A percentile compares a stretch with the other conserved stretches of the same genome.
These are phyloP conservation scores for Naumovozyma castellii DNA, from an alignment of 805 yeast genomes.

Conservation along the genomic window DNA sequence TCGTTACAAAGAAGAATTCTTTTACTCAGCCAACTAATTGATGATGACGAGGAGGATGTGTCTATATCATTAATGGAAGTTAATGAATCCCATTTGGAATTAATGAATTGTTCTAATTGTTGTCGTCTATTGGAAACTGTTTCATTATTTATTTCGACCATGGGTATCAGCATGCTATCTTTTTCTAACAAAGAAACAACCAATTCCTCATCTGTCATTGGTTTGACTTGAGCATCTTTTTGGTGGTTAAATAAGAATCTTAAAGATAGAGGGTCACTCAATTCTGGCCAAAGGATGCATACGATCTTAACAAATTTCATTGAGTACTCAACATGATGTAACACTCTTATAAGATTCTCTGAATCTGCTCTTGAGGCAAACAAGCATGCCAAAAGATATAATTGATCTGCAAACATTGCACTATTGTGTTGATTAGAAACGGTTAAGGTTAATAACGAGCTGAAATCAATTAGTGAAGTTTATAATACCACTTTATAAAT, in stretches of 20 bases:
- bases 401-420: slow-evolving; percentile 14
- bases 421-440: too few species aligned
- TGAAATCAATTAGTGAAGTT: too few species aligned
- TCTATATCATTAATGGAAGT: too few species aligned
- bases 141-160: slow-evolving; percentile 18
- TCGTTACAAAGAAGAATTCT: slow-evolving; percentile 21
- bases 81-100: background rate
- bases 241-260: slow-evolving; percentile 12
- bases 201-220: slow-evolving; percentile 25
- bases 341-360: slow-evolving; percentile 4
- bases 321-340: slow-evolving; percentile 6
- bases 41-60: too few species aligned
- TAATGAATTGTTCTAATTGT: slow-evolving; percentile 8
- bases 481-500: too few species aligned
- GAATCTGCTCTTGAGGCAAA: slow-evolving; percentile 20
- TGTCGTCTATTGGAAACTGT: slow-evolving; percentile 9
- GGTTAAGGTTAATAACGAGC: too few species aligned
- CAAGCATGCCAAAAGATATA: slow-evolving; percentile 17
- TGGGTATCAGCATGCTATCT: slow-evolving; percentile 13
- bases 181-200: slow-evolving; percentile 18
- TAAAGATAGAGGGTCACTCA: slow-evolving; percentile 18
- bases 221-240: too few species aligned
- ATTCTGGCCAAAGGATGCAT: slow-evolving; percentile 28
- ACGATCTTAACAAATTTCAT: slow-evolving; percentile 14
- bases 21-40: slow-evolving; percentile 16